Conservation (phyloP, 2,329 filamentous ascomycete genomes). For the Colletotrichum tanaceti region DNA sequence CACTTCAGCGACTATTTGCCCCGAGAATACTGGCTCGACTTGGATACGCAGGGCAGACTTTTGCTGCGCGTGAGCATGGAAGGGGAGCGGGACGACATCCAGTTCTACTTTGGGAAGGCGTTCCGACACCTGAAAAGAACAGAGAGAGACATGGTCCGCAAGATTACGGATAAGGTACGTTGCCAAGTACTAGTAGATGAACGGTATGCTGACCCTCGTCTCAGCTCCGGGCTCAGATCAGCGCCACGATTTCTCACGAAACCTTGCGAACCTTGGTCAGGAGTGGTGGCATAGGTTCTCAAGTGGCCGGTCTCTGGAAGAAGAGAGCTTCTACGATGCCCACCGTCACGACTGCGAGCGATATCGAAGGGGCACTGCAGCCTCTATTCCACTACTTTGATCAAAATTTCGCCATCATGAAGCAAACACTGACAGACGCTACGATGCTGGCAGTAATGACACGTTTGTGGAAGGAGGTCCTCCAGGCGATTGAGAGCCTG, state of each 20-base stretch:
- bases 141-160: slow-evolving; percentile 97
- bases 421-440: slow-evolving; percentile 90
- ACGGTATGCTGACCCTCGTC: slow-evolving; percentile 41
- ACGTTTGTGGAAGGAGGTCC: slow-evolving; percentile 95
- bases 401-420: slow-evolving; percentile 99
- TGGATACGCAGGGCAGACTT: slow-evolving; percentile 93
- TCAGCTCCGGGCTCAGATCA: slow-evolving; percentile 92
- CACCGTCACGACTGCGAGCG: slow-evolving; percentile 72
- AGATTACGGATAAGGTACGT: slow-evolving; percentile 94
- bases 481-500: slow-evolving; percentile 89
- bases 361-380: slow-evolving; percentile 83
- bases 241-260: slow-evolving; percentile 84
- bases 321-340: slow-evolving; percentile 64
- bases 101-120: slow-evolving; percentile 98
- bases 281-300: slow-evolving; percentile 75
- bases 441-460: slow-evolving; percentile 99
- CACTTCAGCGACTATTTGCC: slow-evolving; percentile 97
- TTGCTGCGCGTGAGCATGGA: slow-evolving; percentile 97
- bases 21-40: slow-evolving; percentile 95
- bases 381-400: slow-evolving; percentile 95
- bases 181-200: background rate
- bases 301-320: slow-evolving; percentile 77
- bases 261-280: slow-evolving; percentile 81
- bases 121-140: slow-evolving; percentile 95
- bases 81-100: slow-evolving; percentile 96